Conservation (phyloP, 208 protist species). For the Phytomonas francai region DNA sequence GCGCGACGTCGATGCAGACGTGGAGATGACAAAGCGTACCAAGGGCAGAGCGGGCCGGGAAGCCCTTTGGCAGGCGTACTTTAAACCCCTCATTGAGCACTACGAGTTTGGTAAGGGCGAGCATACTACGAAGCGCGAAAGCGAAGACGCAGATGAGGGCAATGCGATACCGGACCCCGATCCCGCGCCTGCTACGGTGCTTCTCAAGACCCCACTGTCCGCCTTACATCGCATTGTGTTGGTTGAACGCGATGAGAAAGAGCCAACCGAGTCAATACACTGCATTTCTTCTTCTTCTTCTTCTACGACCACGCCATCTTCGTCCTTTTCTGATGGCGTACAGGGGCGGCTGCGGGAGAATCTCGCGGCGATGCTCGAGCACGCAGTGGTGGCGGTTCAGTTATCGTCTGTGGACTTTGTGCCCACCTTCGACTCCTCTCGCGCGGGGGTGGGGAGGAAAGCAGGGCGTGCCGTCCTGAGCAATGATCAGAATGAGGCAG, state of each 20-base stretch:
- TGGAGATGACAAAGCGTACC: slow-evolving; percentile 18
- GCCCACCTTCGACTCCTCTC: background rate
- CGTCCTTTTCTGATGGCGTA: background rate
- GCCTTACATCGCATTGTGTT: slow-evolving; percentile 21
- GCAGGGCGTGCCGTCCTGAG: slow-evolving; percentile 3
- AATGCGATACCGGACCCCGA: too few species aligned
- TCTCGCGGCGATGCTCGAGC: slow-evolving; percentile 58
- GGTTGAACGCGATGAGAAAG: slow-evolving; percentile 25
- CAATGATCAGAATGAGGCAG: slow-evolving; percentile 1
- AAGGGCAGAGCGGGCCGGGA: slow-evolving; percentile 42
- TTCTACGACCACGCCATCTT: too few species aligned
- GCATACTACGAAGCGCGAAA: background rate
- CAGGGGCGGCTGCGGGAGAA: slow-evolving; percentile 17
- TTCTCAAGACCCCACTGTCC: slow-evolving; percentile 17
- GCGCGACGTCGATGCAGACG: slow-evolving; percentile 16
- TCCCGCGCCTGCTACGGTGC: slow-evolving; percentile 8
- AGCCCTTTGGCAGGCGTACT: slow-evolving; percentile 49
- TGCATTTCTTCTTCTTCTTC: too few species aligned
- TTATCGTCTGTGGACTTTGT: slow-evolving; percentile 11
- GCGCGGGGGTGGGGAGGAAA: background rate
- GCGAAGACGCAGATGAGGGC: background rate
- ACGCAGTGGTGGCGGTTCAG: slow-evolving; percentile 64
- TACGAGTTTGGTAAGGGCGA: slow-evolving; percentile 15
- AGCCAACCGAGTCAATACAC: background rate
- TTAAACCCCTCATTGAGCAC: slow-evolving; percentile 42